These are phyloP conservation scores for Myrica gale DNA, from an alignment of 306 rosid genomes.

Conservation along the genomic window DNA sequence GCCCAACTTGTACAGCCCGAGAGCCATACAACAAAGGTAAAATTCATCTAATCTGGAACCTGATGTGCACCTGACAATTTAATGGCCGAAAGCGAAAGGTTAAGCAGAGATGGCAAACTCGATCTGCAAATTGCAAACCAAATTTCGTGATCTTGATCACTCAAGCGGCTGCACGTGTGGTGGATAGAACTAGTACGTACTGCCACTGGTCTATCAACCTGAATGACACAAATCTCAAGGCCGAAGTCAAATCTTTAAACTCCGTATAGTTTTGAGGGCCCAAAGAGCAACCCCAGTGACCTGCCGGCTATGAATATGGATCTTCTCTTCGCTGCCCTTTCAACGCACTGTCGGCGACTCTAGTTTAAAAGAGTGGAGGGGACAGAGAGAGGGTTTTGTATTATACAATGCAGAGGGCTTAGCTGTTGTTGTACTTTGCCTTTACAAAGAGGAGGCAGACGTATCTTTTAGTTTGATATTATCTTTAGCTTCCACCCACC, in stretches of 20 bases:
- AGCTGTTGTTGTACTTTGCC: conserved; percentile 68
- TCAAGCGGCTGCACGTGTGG: conserved; percentile 42
- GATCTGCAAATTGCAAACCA: neutral
- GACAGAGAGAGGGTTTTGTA: neutral
- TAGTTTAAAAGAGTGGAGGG: neutral
- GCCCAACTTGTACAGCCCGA: no score
- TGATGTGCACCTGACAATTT: neutral
- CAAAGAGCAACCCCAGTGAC: conserved; percentile 21
- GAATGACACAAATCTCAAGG: conserved; percentile 29
- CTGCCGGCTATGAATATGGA: conserved; percentile 32
- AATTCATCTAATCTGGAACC: neutral
- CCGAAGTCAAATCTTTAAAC: conserved; percentile 30
- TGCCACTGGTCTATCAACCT: neutral
- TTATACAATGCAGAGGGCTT: conserved; percentile 38
- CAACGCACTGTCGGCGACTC: conserved; percentile 50
- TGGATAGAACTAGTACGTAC: neutral
- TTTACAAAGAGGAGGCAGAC: conserved; percentile 42
- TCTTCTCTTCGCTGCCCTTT: conserved; percentile 28
- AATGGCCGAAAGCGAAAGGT: neutral
- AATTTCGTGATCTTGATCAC: conserved; percentile 6
- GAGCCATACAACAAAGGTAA: no score
- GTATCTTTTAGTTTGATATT: conserved; percentile 31
- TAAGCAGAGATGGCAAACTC: neutral
- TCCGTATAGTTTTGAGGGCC: conserved; percentile 27
- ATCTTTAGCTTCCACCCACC: conserved; percentile 59